phyloP scores from a whole-genome alignment of 306 rosid species.

The Quercus cerris region DNA sequence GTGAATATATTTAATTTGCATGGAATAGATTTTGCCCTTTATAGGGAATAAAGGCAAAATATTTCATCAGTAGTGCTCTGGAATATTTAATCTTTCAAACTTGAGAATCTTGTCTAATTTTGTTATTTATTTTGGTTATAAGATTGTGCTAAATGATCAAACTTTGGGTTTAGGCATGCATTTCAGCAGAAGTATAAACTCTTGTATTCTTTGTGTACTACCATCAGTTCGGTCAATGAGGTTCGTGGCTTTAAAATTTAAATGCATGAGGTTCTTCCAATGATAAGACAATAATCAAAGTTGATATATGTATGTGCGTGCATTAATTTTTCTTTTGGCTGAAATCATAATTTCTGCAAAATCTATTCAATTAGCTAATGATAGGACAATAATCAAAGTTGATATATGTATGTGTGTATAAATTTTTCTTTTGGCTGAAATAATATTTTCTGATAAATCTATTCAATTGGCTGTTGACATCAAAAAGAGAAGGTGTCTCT shows the following conservation, averaged over 20 bases:
- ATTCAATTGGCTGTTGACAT: too few relatives aligned
- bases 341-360: too few relatives aligned
- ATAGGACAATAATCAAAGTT: too few relatives aligned
- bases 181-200: background rate
- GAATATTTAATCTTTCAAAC: background rate
- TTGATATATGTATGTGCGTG: background rate
- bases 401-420: too few relatives aligned
- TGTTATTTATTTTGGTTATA: background rate
- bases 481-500: too few relatives aligned
- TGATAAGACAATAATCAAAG: background rate
- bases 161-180: background rate
- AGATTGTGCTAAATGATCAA: background rate
- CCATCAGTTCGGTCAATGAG: too few relatives aligned
- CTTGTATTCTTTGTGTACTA: background rate
- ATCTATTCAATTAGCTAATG: too few relatives aligned
- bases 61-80: background rate
- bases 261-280: background rate
- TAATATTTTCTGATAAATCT: too few relatives aligned
- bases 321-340: too few relatives aligned
- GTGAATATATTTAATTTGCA: background rate
- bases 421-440: too few relatives aligned
- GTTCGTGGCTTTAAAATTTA: too few relatives aligned
- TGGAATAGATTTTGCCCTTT: background rate
- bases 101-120: background rate
- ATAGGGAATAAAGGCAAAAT: too few relatives aligned